Conservation (phyloP, 75 land plant species). For the Selaginella moellendorffii region DNA sequence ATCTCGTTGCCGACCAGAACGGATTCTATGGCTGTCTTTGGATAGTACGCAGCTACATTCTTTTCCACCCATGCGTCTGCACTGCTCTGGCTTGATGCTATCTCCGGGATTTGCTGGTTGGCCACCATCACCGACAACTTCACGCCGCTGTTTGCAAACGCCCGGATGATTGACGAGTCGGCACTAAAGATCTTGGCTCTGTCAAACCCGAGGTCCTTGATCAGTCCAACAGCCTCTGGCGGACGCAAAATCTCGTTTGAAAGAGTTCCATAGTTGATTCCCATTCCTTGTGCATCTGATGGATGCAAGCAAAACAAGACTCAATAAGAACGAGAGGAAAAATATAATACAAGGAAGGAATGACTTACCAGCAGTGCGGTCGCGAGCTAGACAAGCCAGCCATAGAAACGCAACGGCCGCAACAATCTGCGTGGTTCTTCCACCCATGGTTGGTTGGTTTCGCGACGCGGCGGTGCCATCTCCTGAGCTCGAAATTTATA, state of each 20-base stretch:
- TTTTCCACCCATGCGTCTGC: not conserved
- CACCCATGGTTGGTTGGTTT: too few relatives aligned
- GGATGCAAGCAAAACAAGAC: too few relatives aligned
- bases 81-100: not conserved
- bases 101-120: not conserved
- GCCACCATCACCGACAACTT: not conserved
- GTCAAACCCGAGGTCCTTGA: not conserved
- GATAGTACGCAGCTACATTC: not conserved
- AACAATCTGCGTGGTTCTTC: too few relatives aligned
- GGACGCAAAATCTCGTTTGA: not conserved
- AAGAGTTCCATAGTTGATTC: not conserved
- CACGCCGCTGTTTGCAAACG: not conserved
- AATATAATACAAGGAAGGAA: too few relatives aligned
- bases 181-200: constrained; percentile 1
- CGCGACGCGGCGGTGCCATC: too few relatives aligned
- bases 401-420: too few relatives aligned
- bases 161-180: not conserved
- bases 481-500: too few relatives aligned
- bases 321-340: too few relatives aligned
- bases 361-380: too few relatives aligned
- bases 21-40: not conserved
- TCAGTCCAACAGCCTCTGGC: not conserved
- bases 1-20: constrained; percentile 1
- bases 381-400: too few relatives aligned
- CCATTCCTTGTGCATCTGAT: not conserved